A percentile compares a stretch with the other conserved stretches of the same genome.
These are phyloP conservation scores for Candida tetrigidarum DNA, from an alignment of 1,139 yeast species.

Conservation along the genomic window DNA sequence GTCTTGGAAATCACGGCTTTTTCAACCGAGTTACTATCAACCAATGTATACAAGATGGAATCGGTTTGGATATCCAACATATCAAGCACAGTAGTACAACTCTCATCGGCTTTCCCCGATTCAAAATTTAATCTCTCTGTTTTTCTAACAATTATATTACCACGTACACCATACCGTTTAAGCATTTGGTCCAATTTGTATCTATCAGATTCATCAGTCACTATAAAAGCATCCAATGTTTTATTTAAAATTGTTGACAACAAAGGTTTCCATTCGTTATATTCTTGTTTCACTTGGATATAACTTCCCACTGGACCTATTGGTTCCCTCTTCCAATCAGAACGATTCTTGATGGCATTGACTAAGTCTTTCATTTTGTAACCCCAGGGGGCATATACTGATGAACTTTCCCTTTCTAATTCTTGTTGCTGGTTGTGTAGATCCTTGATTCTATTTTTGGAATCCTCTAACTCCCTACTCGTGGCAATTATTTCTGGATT, in stretches of 20 bases:
- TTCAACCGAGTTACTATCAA: slow-evolving; percentile 70
- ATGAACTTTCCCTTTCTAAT: slow-evolving; percentile 25
- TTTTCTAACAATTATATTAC: slow-evolving; percentile 55
- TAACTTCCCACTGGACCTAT: slow-evolving; percentile 85
- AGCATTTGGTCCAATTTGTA: slow-evolving; percentile 49
- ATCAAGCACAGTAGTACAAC: slow-evolving; percentile 57
- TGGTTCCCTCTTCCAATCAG: slow-evolving; percentile 54
- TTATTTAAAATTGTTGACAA: slow-evolving; percentile 56
- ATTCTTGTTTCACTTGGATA: slow-evolving; percentile 59
- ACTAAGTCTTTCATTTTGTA: slow-evolving; percentile 41
- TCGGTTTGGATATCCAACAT: slow-evolving; percentile 59
- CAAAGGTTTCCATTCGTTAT: slow-evolving; percentile 61
- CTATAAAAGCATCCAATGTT: slow-evolving; percentile 67
- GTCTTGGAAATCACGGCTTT: slow-evolving; percentile 55
- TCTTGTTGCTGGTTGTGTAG: slow-evolving; percentile 10
- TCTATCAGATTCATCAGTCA: slow-evolving; percentile 66
- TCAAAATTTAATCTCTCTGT: slow-evolving; percentile 60
- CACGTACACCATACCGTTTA: slow-evolving; percentile 25
- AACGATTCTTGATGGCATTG: slow-evolving; percentile 38
- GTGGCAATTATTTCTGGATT: slow-evolving; percentile 10
- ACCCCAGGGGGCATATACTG: slow-evolving; percentile 52
- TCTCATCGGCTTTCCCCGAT: slow-evolving; percentile 29
- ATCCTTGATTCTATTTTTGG: slow-evolving; percentile 8
- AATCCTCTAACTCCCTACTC: slow-evolving; percentile 6
- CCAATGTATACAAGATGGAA: slow-evolving; percentile 60